A percentile compares a stretch with the other conserved stretches of the same genome.
These are phyloP conservation scores for Chrysoporthe cubensis DNA, from an alignment of 2,329 filamentous ascomycete genomes.

Conservation along the genomic window DNA sequence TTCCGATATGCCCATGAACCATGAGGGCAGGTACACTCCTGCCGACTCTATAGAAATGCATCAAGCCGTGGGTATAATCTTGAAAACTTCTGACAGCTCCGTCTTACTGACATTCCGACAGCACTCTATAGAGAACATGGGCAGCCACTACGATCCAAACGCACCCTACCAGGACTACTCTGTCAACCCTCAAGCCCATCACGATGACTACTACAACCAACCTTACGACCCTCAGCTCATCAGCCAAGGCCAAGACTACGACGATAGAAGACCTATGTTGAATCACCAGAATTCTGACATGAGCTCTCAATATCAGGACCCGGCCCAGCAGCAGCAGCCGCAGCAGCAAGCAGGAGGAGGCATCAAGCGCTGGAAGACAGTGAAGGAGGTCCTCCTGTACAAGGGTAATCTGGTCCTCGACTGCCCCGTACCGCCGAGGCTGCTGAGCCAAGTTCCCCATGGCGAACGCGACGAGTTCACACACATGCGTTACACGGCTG, in stretches of 20 bases:
- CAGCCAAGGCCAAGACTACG: slow-evolving; percentile 56
- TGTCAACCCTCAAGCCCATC: slow-evolving; percentile 81
- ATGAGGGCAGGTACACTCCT: slow-evolving; percentile 58
- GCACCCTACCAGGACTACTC: slow-evolving; percentile 60
- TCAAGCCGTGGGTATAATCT: slow-evolving; percentile 69
- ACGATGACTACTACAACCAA: slow-evolving; percentile 83
- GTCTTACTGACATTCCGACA: slow-evolving; percentile 34
- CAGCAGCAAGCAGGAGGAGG: slow-evolving; percentile 54
- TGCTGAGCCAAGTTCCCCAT: slow-evolving; percentile 87
- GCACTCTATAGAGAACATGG: slow-evolving; percentile 59
- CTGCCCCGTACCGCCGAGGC: slow-evolving; percentile 87
- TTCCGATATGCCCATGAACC: slow-evolving; percentile 58
- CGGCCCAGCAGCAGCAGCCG: slow-evolving; percentile 36
- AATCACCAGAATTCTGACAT: slow-evolving; percentile 58
- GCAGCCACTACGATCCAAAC: slow-evolving; percentile 42
- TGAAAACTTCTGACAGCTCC: not conserved
- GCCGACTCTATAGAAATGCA: slow-evolving; percentile 82
- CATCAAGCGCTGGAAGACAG: slow-evolving; percentile 94
- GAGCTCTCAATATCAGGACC: slow-evolving; percentile 51
- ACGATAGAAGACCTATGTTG: slow-evolving; percentile 78
- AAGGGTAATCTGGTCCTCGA: slow-evolving; percentile 96
- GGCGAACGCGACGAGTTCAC: slow-evolving; percentile 91
- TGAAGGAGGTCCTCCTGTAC: slow-evolving; percentile 97
- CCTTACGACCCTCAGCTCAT: slow-evolving; percentile 74
- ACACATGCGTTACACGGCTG: slow-evolving; percentile 94